phyloP scores from a whole-genome alignment of 129 eudicot genomes.

The Escallonia rubra region DNA sequence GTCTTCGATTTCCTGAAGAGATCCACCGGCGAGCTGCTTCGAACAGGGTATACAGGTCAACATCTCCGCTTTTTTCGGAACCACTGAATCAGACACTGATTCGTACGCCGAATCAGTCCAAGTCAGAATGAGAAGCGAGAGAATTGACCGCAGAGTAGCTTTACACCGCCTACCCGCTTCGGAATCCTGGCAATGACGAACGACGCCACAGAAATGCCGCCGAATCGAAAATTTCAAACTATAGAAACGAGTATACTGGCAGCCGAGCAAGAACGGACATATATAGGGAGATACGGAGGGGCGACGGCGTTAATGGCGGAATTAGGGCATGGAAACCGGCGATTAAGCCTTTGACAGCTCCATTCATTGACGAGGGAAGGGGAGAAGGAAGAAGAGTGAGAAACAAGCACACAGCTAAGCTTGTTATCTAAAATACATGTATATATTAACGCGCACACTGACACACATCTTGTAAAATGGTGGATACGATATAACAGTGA shows the following conservation, averaged over 20 bases:
- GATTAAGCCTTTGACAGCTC: neutral
- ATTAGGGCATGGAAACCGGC: neutral
- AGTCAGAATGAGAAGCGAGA: slow-evolving; percentile 2
- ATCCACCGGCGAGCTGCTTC: slow-evolving; percentile 63
- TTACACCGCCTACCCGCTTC: slow-evolving; percentile 10
- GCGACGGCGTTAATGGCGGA: slow-evolving; percentile 5
- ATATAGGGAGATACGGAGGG: neutral
- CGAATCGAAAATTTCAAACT: neutral
- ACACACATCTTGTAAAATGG: neutral
- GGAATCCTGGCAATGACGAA: neutral
- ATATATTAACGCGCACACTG: neutral
- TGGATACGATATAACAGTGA: neutral
- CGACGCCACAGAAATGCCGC: slow-evolving; percentile 3
- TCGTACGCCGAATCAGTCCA: neutral
- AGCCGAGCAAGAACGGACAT: neutral
- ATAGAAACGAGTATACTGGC: neutral
- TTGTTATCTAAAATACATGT: no score
- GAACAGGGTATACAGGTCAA: slow-evolving; percentile 90
- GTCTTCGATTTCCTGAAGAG: slow-evolving; percentile 56
- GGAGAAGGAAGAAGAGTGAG: neutral
- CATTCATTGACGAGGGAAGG: neutral
- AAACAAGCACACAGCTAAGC: neutral
- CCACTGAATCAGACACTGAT: slow-evolving; percentile 4
- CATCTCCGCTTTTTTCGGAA: slow-evolving; percentile 30
- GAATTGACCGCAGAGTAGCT: slow-evolving; percentile 3